These are phyloP conservation scores for Haplosporangium gracile DNA, from an alignment of 192 early-diverging fungal genomes.

Conservation along the genomic window DNA sequence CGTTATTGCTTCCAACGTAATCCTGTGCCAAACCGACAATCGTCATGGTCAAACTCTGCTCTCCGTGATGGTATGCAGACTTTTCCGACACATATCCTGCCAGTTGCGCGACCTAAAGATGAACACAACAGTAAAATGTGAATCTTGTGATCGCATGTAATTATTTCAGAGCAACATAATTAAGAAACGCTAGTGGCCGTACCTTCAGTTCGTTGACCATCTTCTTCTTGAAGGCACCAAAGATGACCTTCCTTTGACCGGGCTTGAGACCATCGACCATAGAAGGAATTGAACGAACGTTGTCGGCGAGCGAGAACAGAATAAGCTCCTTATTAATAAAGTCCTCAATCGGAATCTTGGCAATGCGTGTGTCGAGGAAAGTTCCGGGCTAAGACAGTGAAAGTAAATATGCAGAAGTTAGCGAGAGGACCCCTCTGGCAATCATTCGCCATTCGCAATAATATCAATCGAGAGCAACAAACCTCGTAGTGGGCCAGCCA, in stretches of 20 bases:
- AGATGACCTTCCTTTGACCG: slow-evolving; percentile 96
- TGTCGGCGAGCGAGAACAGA: slow-evolving; percentile 95
- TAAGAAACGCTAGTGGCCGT: background rate
- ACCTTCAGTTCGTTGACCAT: slow-evolving; percentile 87
- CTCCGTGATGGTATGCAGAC: slow-evolving; percentile 96
- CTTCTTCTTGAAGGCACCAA: slow-evolving; percentile 86
- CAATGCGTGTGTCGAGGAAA: slow-evolving; percentile 86
- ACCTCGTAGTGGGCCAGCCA: slow-evolving; percentile 85
- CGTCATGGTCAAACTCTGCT: slow-evolving; percentile 82
- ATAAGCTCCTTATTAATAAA: slow-evolving; percentile 98
- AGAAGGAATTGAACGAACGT: slow-evolving; percentile 94
- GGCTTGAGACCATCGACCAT: slow-evolving; percentile 97
- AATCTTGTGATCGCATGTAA: background rate
- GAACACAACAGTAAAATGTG: background rate
- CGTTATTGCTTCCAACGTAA: slow-evolving; percentile 96
- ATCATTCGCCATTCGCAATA: background rate
- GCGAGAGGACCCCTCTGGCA: no score
- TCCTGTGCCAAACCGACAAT: slow-evolving; percentile 96
- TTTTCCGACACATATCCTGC: slow-evolving; percentile 92
- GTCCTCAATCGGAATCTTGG: slow-evolving; percentile 83
- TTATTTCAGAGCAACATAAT: background rate
- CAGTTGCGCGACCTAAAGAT: slow-evolving; percentile 78
- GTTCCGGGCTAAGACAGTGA: slow-evolving; percentile 78
- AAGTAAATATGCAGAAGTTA: background rate
- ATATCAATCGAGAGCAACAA: background rate